Evolutionary conservation across 2,329 filamentous ascomycete genomes (phyloP).

Genomic region (Orbilia javanica): DNA sequence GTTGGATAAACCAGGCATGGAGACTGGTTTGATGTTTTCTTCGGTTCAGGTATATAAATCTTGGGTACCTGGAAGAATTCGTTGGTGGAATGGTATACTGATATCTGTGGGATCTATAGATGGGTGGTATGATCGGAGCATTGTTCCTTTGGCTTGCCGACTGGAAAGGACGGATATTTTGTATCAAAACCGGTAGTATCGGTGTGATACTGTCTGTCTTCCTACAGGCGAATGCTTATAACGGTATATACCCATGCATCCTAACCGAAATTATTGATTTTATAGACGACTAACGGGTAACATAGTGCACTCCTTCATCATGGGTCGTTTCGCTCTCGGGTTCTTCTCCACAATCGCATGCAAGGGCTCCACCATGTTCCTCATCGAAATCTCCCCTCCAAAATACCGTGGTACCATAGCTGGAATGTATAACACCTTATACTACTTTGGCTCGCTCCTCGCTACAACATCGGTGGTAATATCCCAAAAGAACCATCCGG

Average conservation of each 20-base stretch:
- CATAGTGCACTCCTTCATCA: conserved; percentile 68
- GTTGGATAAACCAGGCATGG: conserved; percentile 68
- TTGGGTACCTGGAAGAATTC: background rate
- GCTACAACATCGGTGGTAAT: conserved; percentile 68
- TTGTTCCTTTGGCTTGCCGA: conserved; percentile 70
- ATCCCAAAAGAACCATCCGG: conserved; percentile 66
- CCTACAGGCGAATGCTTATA: conserved; percentile 65
- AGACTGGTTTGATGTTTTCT: conserved; percentile 67
- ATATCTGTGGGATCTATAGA: conserved; percentile 62
- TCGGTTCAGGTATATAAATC: conserved; percentile 53
- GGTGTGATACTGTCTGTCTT: conserved; percentile 71
- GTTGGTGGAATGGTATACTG: conserved; percentile 62
- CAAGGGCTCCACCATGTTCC: conserved; percentile 74
- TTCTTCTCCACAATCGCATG: conserved; percentile 73
- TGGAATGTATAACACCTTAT: conserved; percentile 69
- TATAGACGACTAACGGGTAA: conserved; percentile 44
- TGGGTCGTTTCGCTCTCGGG: conserved; percentile 70
- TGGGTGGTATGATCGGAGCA: conserved; percentile 69
- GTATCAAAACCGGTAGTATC: conserved; percentile 71
- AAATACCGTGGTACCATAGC: conserved; percentile 74
- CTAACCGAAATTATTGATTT: background rate
- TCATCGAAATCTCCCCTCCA: conserved; percentile 74
- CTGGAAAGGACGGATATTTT: conserved; percentile 70
- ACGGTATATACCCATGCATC: conserved; percentile 41
- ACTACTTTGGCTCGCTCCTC: conserved; percentile 67